Evolutionary conservation across 768 basidiomycete species (phyloP).

Genomic region (Hysterangium stoloniferum): DNA sequence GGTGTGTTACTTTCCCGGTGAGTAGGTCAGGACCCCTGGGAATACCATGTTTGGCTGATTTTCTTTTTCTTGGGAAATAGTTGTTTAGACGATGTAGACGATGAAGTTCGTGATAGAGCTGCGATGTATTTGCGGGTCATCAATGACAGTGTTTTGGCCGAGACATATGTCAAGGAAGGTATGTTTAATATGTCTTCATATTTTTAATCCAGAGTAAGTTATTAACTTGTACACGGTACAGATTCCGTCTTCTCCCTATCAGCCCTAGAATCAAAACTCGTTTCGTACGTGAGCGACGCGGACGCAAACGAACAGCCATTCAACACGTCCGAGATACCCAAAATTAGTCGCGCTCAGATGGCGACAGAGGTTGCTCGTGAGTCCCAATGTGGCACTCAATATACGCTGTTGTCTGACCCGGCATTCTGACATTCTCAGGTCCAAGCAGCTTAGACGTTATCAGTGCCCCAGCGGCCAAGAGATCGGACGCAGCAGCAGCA

Average conservation of each 20-base stretch:
- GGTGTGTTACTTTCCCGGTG: conserved; percentile 80
- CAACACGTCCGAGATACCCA: conserved; percentile 79
- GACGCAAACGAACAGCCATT: conserved; percentile 66
- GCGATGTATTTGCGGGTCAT: conserved; percentile 88
- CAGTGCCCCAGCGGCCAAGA: conserved; percentile 44
- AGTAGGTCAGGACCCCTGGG: conserved; percentile 16
- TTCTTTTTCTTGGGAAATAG: conserved; percentile 30
- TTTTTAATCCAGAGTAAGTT: conserved; percentile 2
- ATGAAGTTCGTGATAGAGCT: conserved; percentile 97
- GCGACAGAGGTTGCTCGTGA: conserved; percentile 82
- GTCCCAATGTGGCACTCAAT: conserved; percentile 22
- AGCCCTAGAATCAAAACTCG: conserved; percentile 83
- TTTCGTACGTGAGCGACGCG: conserved; percentile 87
- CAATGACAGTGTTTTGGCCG: conserved; percentile 70
- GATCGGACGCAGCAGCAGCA: conserved; percentile 30
- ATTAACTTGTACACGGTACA: conserved; percentile 25
- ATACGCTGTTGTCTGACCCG: neutral
- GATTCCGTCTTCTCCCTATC: conserved; percentile 92
- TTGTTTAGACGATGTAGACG: conserved; percentile 96
- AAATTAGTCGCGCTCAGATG: conserved; percentile 89
- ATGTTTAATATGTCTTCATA: conserved; percentile 15
- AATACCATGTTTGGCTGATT: neutral
- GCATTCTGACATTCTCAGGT: conserved; percentile 32
- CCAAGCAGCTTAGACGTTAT: conserved; percentile 85
- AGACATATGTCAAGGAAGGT: conserved; percentile 92